Evolutionary conservation across 306 rosid genomes (phyloP).

Genomic region (Pyrus pyrifolia): DNA sequence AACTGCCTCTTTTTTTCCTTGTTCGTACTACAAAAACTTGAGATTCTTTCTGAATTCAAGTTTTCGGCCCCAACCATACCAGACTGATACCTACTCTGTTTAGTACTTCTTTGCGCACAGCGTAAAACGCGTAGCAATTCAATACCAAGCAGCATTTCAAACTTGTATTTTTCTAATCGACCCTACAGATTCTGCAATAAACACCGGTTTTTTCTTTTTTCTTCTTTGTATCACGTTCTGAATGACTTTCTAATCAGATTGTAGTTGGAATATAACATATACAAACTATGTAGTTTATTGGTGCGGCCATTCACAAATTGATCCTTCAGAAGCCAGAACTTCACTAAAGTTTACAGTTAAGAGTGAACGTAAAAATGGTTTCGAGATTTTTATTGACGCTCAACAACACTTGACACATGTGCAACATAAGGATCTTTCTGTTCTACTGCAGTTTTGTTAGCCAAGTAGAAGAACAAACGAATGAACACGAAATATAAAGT

Average conservation of each 20-base stretch:
- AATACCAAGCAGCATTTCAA: neutral
- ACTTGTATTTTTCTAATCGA: neutral
- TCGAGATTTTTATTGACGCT: neutral
- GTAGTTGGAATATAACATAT: neutral
- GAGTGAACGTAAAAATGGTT: neutral
- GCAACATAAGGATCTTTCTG: neutral
- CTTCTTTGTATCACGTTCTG: too few species aligned
- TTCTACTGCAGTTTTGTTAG: neutral
- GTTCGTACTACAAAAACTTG: neutral
- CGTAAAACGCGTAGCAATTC: neutral
- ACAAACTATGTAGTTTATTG: neutral
- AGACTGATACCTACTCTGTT: neutral
- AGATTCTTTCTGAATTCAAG: neutral
- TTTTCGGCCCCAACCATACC: neutral
- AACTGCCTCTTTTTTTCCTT: neutral
- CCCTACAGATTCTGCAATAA: neutral
- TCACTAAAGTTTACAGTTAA: neutral
- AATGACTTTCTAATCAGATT: too few species aligned
- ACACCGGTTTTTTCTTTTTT: too few species aligned
- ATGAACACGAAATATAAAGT: neutral
- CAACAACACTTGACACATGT: neutral
- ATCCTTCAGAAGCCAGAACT: neutral
- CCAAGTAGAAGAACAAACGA: neutral
- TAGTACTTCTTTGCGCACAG: neutral
- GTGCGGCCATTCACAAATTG: neutral